Base-by-base conservation (phyloP, 371 early-diverging fungal species). In the Mortierella sp. region DNA sequence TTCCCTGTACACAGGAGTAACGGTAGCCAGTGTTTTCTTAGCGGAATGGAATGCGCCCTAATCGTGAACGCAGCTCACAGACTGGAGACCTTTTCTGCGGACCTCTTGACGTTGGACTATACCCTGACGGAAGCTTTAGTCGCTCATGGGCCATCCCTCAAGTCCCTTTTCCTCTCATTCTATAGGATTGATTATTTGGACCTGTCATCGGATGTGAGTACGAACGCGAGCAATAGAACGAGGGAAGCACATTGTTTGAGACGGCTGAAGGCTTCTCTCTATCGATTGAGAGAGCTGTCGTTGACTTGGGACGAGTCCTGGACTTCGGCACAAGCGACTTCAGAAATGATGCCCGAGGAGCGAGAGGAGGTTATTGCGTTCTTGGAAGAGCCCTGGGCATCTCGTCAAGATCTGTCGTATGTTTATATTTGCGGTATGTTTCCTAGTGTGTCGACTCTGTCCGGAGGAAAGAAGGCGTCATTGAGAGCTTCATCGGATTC, bases 31-130 rank as follows among this genome's bases (percentile, higher is more conserved):
- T 27, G 55, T 15, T 70, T 70, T 46, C 32, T 70, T 17, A 39
- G 43, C 37, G 64, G 55, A 15, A 19, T 27, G 6, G 71, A 70
- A 30, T 54, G 27, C n/a, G 64, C 71, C 17, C 24, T 46, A 2
- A 32, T 70, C 23, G 51, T 64, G 14, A 53, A 59, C 8, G 57
- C 63, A 8, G 52, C 54, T 19, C 44, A 31, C 8, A 52, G 64
- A 34, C 56, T 70, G 7, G 64, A 70, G 24, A 49, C 49, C 30
- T 70, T 70, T 31, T 53, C 64, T 9, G 64, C 71, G 14, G 71
- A 64, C 11, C 30, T 70, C 39, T 30, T 56, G 6, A 48, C 59
- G 2, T n/a, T 70, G 41, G 71, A 63, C 19, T 43, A 48, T 26
- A 50, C 53, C 6, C 30, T 70, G 43, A 64, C 60, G 11, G 59